Conservation (phyloP, 768 basidiomycete species). For the Boletus rubescentipes region DNA sequence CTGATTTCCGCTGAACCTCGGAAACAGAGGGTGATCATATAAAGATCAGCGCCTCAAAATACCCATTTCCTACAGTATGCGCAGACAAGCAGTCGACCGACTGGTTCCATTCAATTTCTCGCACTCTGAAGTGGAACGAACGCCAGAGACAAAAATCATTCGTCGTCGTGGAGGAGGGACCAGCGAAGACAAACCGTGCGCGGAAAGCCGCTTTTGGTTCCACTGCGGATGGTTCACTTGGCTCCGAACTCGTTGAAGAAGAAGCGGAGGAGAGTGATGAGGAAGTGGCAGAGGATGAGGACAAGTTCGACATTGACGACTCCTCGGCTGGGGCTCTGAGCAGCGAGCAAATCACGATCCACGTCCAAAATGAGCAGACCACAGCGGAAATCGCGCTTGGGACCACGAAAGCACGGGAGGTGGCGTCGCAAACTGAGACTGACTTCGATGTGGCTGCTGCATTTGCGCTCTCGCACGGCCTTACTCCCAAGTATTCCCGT, state of each 20-base stretch:
- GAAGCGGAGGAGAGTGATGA: slow-evolving; percentile 40
- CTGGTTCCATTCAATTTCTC: slow-evolving; percentile 97
- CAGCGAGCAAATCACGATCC: background rate
- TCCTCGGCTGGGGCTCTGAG: slow-evolving; percentile 57
- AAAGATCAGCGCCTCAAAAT: slow-evolving; percentile 95
- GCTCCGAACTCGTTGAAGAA: slow-evolving; percentile 33
- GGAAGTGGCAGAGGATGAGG: slow-evolving; percentile 61
- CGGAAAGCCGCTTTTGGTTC: slow-evolving; percentile 15
- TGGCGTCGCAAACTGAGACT: slow-evolving; percentile 25
- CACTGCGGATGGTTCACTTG: slow-evolving; percentile 7
- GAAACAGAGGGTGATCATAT: slow-evolving; percentile 95
- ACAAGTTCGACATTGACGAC: slow-evolving; percentile 93
- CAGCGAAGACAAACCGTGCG: slow-evolving; percentile 41
- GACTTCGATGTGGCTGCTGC: slow-evolving; percentile 35
- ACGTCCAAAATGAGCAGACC: slow-evolving; percentile 16
- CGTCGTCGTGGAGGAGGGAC: slow-evolving; percentile 92
- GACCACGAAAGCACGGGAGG: slow-evolving; percentile 32
- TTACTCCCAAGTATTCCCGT: slow-evolving; percentile 29
- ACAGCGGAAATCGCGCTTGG: slow-evolving; percentile 15
- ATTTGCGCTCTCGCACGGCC: slow-evolving; percentile 31
- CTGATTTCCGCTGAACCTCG: slow-evolving; percentile 6
- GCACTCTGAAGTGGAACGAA: slow-evolving; percentile 99
- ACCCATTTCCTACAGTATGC: slow-evolving; percentile 98
- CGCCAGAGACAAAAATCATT: slow-evolving; percentile 98
- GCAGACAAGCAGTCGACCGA: slow-evolving; percentile 97